Percentiles rank a stretch among this genome's conserved stretches.
Evolutionary conservation across 2,329 filamentous ascomycete genomes (phyloP).

Genomic region (Clonostachys rosea): DNA sequence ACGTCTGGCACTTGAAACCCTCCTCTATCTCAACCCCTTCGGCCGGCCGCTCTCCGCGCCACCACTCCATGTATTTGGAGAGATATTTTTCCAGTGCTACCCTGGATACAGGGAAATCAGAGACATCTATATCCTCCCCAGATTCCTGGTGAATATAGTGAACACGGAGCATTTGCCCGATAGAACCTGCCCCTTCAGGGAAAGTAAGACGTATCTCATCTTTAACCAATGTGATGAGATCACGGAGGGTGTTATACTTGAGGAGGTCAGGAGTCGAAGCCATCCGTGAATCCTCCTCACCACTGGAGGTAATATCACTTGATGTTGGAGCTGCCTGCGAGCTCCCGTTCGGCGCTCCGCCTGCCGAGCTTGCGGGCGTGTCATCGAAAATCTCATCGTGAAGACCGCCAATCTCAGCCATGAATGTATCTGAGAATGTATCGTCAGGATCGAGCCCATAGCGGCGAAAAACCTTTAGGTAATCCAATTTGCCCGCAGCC

Average conservation of each 20-base stretch:
- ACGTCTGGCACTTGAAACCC: slow-evolving; percentile 81
- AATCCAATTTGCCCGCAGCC: slow-evolving; percentile 66
- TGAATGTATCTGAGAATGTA: slow-evolving; percentile 73
- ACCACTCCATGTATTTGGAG: slow-evolving; percentile 73
- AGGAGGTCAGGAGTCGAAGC: slow-evolving; percentile 26
- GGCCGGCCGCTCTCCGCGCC: slow-evolving; percentile 70
- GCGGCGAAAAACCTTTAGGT: slow-evolving; percentile 62
- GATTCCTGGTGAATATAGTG: slow-evolving; percentile 49
- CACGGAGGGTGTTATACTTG: slow-evolving; percentile 41
- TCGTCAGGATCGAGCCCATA: slow-evolving; percentile 64
- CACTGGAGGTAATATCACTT: too few species aligned
- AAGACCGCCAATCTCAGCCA: slow-evolving; percentile 66
- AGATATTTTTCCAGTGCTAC: slow-evolving; percentile 62
- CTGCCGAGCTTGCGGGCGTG: not conserved
- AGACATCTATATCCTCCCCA: slow-evolving; percentile 47
- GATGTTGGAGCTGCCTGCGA: not conserved
- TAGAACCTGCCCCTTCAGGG: slow-evolving; percentile 37
- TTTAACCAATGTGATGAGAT: slow-evolving; percentile 39
- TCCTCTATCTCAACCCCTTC: slow-evolving; percentile 78
- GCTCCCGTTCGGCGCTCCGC: not conserved
- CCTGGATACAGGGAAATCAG: slow-evolving; percentile 64
- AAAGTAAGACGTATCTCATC: slow-evolving; percentile 47
- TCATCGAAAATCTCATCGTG: slow-evolving; percentile 63
- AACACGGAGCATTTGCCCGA: slow-evolving; percentile 46
- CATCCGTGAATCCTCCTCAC: not conserved